These are phyloP conservation scores for Teratosphaeria gauchensis DNA, from an alignment of 2,329 filamentous ascomycete species.

Conservation along the genomic window DNA sequence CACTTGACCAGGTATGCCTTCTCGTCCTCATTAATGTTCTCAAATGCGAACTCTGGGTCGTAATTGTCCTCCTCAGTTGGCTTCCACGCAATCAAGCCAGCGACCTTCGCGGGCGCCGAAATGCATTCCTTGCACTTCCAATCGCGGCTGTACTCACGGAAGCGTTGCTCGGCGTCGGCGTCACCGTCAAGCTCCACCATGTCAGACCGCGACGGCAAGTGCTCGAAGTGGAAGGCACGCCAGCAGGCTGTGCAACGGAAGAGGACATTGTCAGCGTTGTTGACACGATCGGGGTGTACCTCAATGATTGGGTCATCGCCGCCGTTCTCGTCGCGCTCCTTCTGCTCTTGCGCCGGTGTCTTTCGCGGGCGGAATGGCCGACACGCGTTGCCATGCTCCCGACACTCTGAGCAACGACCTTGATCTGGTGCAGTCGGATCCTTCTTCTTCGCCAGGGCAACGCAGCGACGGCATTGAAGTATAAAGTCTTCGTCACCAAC, in stretches of 20 bases:
- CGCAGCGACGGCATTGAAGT: conserved; percentile 79
- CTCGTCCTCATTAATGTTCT: conserved; percentile 59
- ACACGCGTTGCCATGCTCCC: conserved; percentile 57
- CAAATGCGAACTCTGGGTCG: conserved; percentile 40
- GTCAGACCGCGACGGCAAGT: conserved; percentile 52
- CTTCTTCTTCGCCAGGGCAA: conserved; percentile 58
- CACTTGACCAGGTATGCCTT: conserved; percentile 92
- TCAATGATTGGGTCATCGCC: conserved; percentile 66
- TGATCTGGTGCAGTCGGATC: conserved; percentile 61
- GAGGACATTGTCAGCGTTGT: conserved; percentile 66
- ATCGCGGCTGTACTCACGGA: conserved; percentile 60
- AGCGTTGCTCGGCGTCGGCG: conserved; percentile 50
- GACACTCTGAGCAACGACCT: conserved; percentile 63
- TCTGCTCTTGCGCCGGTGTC: conserved; percentile 72
- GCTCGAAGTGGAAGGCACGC: conserved; percentile 73
- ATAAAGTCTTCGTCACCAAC: conserved; percentile 67
- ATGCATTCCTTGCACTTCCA: conserved; percentile 78
- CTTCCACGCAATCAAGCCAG: conserved; percentile 80
- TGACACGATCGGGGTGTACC: conserved; percentile 55
- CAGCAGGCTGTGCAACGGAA: conserved; percentile 75
- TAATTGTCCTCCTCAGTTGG: conserved; percentile 53
- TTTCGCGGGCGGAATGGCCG: conserved; percentile 62
- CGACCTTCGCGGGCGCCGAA: conserved; percentile 56
- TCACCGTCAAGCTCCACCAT: conserved; percentile 32
- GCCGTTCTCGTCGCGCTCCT: conserved; percentile 65